A percentile compares a stretch with the other conserved stretches of the same genome.
Conservation (phyloP, 768 basidiomycete genomes). For the Termitomyces heimii region DNA sequence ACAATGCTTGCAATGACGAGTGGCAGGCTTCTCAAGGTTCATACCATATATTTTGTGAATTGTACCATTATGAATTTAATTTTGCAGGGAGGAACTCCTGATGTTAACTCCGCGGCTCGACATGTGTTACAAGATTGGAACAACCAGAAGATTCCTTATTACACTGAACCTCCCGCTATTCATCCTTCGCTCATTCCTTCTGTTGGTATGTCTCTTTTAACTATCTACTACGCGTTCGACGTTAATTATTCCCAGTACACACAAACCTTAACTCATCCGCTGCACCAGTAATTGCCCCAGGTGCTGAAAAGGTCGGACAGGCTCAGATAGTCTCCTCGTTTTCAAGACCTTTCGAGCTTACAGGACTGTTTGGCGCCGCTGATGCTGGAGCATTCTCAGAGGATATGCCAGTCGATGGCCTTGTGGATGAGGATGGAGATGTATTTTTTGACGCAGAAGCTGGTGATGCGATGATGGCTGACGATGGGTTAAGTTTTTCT, state of each 20-base stretch:
- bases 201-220: conserved; percentile 23
- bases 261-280: conserved; percentile 20
- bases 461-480: conserved; percentile 27
- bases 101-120: conserved; percentile 76
- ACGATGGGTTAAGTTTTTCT: conserved; percentile 26
- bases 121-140: conserved; percentile 91
- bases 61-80: neutral
- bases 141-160: conserved; percentile 91
- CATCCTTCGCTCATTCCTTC: conserved; percentile 75
- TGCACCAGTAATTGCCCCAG: conserved; percentile 45
- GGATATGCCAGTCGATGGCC: conserved; percentile 34
- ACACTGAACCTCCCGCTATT: conserved; percentile 67
- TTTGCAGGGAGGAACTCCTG: conserved; percentile 82
- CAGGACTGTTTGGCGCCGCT: conserved; percentile 73
- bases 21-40: conserved; percentile 80
- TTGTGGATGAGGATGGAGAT: conserved; percentile 38
- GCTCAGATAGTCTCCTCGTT: conserved; percentile 70
- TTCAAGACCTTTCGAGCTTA: conserved; percentile 74
- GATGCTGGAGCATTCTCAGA: conserved; percentile 76
- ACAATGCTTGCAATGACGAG: conserved; percentile 83
- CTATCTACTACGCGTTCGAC: neutral
- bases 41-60: neutral
- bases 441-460: conserved; percentile 37
- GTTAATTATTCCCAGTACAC: conserved; percentile 13
- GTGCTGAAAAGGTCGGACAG: conserved; percentile 76